A percentile compares a stretch with the other conserved stretches of the same genome.
Evolutionary conservation across 495 filamentous ascomycete genomes (phyloP).

Genomic region (Neurospora africana): DNA sequence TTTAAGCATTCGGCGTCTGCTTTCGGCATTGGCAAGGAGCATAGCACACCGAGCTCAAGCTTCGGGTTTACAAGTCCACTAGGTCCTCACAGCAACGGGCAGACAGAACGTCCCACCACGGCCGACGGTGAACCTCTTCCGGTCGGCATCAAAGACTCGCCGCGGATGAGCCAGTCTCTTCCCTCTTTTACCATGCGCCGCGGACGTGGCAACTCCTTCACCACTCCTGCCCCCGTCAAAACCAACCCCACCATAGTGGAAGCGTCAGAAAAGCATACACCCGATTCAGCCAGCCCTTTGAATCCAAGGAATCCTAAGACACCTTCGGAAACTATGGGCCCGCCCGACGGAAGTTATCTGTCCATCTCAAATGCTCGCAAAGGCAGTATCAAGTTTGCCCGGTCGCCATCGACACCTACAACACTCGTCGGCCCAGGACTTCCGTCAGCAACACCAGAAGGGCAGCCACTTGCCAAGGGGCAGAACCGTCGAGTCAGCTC

Average conservation of each 20-base stretch:
- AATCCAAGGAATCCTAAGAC: constrained; percentile 57
- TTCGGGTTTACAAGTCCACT: constrained; percentile 34
- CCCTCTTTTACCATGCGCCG: constrained; percentile 10
- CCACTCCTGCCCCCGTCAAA: constrained; percentile 9
- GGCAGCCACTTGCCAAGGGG: background rate
- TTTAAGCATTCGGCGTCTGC: constrained; percentile 18
- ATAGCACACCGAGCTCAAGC: constrained; percentile 15
- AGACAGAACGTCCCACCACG: background rate
- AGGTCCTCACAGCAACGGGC: constrained; percentile 5
- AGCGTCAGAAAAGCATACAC: constrained; percentile 13
- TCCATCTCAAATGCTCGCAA: constrained; percentile 53
- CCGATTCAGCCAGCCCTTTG: constrained; percentile 41
- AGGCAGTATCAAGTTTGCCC: constrained; percentile 20
- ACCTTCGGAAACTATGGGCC: constrained; percentile 60
- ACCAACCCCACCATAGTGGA: constrained; percentile 5
- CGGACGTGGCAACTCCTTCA: constrained; percentile 4
- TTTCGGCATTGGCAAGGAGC: constrained; percentile 12
- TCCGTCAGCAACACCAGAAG: background rate
- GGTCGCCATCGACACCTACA: constrained; percentile 68
- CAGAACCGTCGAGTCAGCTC: constrained; percentile 28
- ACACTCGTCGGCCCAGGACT: constrained; percentile 19
- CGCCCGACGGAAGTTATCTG: constrained; percentile 71
- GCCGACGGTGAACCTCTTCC: background rate
- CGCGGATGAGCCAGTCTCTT: constrained; percentile 12
- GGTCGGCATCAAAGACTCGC: background rate